Evolutionary conservation across 148 eudicot species (phyloP).

Genomic region (Persicaria maculosa): DNA sequence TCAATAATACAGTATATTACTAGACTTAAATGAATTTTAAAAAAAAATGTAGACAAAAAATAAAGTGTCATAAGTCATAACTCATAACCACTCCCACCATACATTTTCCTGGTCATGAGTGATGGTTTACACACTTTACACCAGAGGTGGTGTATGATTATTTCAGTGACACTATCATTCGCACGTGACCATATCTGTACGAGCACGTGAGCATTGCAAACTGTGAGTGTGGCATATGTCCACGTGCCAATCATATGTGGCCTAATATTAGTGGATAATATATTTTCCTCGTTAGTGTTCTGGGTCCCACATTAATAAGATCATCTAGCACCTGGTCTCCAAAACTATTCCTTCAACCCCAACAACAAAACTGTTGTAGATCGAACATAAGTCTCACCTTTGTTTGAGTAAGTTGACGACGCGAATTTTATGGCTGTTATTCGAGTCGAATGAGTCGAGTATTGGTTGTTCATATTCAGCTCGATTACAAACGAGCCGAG

Average conservation of each 20-base stretch:
- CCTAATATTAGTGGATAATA: not conserved
- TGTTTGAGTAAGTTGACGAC: too few species aligned
- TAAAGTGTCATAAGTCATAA: not conserved
- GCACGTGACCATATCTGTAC: not conserved
- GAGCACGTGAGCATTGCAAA: slow-evolving; percentile 3
- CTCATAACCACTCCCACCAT: not conserved
- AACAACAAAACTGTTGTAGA: too few species aligned
- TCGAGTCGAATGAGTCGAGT: too few species aligned
- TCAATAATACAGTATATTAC: not conserved
- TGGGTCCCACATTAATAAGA: not conserved
- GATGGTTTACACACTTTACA: not conserved
- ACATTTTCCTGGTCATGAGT: not conserved
- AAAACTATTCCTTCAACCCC: too few species aligned
- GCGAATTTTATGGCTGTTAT: too few species aligned
- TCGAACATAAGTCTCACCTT: too few species aligned
- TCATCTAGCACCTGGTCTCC: too few species aligned
- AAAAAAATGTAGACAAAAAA: not conserved
- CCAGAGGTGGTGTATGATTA: not conserved
- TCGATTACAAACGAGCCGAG: too few species aligned
- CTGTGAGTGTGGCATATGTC: not conserved
- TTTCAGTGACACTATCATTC: not conserved
- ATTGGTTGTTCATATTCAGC: too few species aligned
- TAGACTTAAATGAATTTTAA: not conserved
- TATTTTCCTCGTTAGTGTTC: not conserved
- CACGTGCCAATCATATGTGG: slow-evolving; percentile 1